These are phyloP conservation scores for Hyphodiscus hymeniophilus DNA, from an alignment of 495 filamentous ascomycete species.

Conservation along the genomic window DNA sequence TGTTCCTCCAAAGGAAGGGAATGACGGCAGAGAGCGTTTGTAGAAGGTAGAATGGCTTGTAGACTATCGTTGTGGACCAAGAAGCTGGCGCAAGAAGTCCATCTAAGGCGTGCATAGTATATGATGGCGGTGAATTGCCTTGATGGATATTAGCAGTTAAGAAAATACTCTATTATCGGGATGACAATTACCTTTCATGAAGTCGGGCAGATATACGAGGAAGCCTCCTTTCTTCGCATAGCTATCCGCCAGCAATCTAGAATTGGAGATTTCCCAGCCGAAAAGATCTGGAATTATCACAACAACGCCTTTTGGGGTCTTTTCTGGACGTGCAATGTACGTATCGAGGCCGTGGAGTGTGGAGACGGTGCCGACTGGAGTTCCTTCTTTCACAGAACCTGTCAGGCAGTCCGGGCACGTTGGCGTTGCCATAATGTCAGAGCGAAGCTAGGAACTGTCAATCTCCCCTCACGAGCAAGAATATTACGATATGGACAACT, in stretches of 20 bases:
- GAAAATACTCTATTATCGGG: neutral
- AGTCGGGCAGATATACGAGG: slow-evolving; percentile 48
- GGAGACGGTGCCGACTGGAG: slow-evolving; percentile 18
- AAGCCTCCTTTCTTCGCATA: slow-evolving; percentile 42
- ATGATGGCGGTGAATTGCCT: neutral
- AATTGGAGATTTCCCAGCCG: slow-evolving; percentile 49
- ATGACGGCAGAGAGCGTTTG: slow-evolving; percentile 18
- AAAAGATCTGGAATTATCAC: slow-evolving; percentile 50
- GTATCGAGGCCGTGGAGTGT: slow-evolving; percentile 38
- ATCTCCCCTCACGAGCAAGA: no score
- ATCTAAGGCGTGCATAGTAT: neutral
- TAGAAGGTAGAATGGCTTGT: slow-evolving; percentile 8
- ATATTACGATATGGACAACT: no score
- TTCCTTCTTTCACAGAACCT: neutral
- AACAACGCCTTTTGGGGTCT: slow-evolving; percentile 35
- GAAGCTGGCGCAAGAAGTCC: slow-evolving; percentile 1
- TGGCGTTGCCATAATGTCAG: neutral
- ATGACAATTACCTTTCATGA: slow-evolving; percentile 42
- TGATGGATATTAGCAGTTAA: neutral
- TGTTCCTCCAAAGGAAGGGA: slow-evolving; percentile 28
- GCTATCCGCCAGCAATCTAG: slow-evolving; percentile 41
- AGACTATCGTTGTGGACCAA: slow-evolving; percentile 16
- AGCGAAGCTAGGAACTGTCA: no score
- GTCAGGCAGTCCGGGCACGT: slow-evolving; percentile 3
- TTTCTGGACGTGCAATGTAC: slow-evolving; percentile 36